A percentile compares a stretch with the other conserved stretches of the same genome.
These are phyloP conservation scores for Rosa persica DNA, from an alignment of 306 rosid species.

Conservation along the genomic window DNA sequence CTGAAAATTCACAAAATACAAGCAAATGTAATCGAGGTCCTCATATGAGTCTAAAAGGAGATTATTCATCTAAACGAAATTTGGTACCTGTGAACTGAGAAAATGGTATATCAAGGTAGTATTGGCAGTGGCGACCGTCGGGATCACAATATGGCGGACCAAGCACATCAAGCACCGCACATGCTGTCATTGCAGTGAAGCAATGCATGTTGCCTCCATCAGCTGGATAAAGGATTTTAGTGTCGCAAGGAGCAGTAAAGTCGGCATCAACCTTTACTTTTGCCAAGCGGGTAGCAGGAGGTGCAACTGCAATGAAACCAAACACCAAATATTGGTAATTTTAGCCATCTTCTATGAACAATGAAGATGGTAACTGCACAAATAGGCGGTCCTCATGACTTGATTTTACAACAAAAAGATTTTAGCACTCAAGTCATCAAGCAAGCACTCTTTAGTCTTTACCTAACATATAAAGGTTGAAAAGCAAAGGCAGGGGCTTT, in stretches of 20 bases:
- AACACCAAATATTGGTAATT: background rate
- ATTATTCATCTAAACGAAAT: background rate
- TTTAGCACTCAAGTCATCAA: background rate
- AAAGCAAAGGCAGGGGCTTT: background rate
- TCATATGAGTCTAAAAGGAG: background rate
- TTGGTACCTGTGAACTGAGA: slow-evolving; percentile 60
- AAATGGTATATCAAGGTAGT: slow-evolving; percentile 58
- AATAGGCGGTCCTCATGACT: background rate
- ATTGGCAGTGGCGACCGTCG: slow-evolving; percentile 84
- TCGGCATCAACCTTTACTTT: slow-evolving; percentile 70
- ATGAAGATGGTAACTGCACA: background rate
- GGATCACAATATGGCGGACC: slow-evolving; percentile 90
- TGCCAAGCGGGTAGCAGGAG: slow-evolving; percentile 56
- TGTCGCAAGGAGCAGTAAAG: slow-evolving; percentile 69
- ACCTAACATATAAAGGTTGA: background rate
- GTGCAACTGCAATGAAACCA: slow-evolving; percentile 12
- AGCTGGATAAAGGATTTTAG: slow-evolving; percentile 80
- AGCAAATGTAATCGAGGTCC: background rate
- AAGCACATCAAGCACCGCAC: slow-evolving; percentile 91
- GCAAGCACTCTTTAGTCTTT: background rate
- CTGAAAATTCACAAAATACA: slow-evolving; percentile 31
- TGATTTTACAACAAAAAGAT: background rate
- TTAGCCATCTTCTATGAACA: background rate
- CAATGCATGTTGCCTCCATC: slow-evolving; percentile 96
- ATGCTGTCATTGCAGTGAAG: slow-evolving; percentile 92